Evolutionary conservation across 1,139 yeast species (phyloP), one percentile per base, ranked within the genome.

Genomic region (Candida sp.): DNA sequence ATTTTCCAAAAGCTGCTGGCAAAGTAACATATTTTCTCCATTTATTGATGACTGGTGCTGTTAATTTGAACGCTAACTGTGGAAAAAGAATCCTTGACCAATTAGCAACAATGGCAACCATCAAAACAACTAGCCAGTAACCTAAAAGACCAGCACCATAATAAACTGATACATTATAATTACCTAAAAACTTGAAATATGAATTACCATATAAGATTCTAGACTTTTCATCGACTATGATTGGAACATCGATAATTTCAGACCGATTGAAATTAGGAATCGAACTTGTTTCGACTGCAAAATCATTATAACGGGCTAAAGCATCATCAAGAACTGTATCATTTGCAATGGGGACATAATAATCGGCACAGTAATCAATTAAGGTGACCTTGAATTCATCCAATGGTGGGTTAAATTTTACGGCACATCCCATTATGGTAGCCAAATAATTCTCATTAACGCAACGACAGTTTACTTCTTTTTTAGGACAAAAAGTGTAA

Each of bases 121-220:
- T 22, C 46, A 79, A 53, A 7, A 81, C 62, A 4, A 72, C 43
- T 1, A 64, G 70, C 82, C 84, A 79, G 52, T 68, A 79, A 0
- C 76, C 79, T 29, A 79, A 50, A 23, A 70, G 43, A 2, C 73
- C 82, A 22, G 70, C 59, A 8, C 85, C 84, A 50, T 74, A 69
- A 48, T 61, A 75, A 42, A 74, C 62, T 3, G 82, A 68, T 41
- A 62, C 56, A 42, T 63, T 59, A 47, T 64, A 69, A 45, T 68
- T 68, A 5, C 69, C 70, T 33, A 64, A 53, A 45, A 63, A 70
- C 34, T 54, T 55, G 9, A 49, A 49, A 45, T 69, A 68, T 1
- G 66, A 50, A 2, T 44, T 49, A 22, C 44, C 34, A 43, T 57
- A 64, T 7, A 54, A 27, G 1, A 38, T 12, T 19, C 56, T 45